phyloP scores from a whole-genome alignment of 1,284 basidiomycete genomes.

The Peniophora sp. region DNA sequence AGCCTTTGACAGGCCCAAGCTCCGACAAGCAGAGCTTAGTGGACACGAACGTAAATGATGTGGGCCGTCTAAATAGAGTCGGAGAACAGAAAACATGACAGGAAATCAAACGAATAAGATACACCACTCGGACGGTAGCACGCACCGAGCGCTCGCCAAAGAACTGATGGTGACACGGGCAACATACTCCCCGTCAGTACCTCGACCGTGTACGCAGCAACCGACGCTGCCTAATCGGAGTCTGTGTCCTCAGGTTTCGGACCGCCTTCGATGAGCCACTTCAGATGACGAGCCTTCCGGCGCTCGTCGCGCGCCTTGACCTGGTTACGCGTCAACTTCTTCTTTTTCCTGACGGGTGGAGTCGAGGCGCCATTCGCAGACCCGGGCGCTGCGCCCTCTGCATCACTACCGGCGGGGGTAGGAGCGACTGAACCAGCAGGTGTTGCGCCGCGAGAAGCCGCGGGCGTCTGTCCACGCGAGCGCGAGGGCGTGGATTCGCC shows the following conservation, averaged over 20 bases:
- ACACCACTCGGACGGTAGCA: too few relatives aligned
- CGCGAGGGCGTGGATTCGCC: constrained; percentile 59
- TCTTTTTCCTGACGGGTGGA: constrained; percentile 69
- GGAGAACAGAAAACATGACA: too few relatives aligned
- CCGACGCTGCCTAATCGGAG: constrained; percentile 31
- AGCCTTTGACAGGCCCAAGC: too few relatives aligned
- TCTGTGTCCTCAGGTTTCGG: constrained; percentile 77
- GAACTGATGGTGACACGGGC: too few relatives aligned
- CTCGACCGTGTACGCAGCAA: too few relatives aligned
- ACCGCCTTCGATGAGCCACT: constrained; percentile 80
- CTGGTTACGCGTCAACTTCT: constrained; percentile 88
- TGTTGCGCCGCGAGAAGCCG: constrained; percentile 52
- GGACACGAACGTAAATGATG: too few relatives aligned
- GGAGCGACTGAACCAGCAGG: constrained; percentile 48
- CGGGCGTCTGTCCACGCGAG: constrained; percentile 58
- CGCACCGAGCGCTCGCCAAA: too few relatives aligned
- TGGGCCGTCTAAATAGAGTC: too few relatives aligned
- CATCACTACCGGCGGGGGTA: constrained; percentile 66
- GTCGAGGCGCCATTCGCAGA: constrained; percentile 17
- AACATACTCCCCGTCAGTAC: too few relatives aligned
- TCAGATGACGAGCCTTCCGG: constrained; percentile 68
- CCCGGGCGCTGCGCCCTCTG: constrained; percentile 27
- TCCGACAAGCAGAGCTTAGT: too few relatives aligned
- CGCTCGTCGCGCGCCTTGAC: constrained; percentile 83
- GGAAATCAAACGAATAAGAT: too few relatives aligned